phyloP scores from a whole-genome alignment of 371 early-diverging fungal species.

The Mortierella sp. region DNA sequence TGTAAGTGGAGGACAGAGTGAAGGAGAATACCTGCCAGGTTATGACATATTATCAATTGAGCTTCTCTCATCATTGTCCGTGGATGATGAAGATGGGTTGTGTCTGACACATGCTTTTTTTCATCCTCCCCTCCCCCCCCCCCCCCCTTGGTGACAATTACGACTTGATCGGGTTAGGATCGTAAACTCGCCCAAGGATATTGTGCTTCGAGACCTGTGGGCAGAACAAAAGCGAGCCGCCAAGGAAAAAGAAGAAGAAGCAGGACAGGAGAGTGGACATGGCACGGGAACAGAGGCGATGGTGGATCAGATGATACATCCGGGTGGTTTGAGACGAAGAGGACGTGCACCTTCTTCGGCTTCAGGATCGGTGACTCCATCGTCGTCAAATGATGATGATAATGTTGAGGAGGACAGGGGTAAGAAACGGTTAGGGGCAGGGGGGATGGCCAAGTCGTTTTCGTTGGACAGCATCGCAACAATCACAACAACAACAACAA shows the following conservation, averaged over 20 bases:
- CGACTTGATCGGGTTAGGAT: too few relatives aligned
- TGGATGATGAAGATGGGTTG: too few relatives aligned
- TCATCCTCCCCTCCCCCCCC: neutral
- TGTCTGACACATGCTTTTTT: too few relatives aligned
- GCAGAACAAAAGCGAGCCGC: slow-evolving; percentile 17
- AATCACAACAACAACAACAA: neutral
- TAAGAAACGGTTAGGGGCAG: neutral
- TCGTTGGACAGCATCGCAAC: neutral
- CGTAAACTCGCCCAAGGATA: slow-evolving; percentile 14
- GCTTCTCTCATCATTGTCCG: too few relatives aligned
- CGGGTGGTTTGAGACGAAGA: slow-evolving; percentile 27
- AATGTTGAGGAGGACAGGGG: slow-evolving; percentile 7
- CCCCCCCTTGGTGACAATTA: too few relatives aligned
- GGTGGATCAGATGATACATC: slow-evolving; percentile 1
- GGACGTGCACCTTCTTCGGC: slow-evolving; percentile 9
- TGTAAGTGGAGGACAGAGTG: slow-evolving; percentile 23
- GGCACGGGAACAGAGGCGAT: neutral
- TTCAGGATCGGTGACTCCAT: neutral
- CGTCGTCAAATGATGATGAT: neutral
- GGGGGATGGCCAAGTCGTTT: too few relatives aligned
- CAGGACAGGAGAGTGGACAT: neutral
- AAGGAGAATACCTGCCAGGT: too few relatives aligned
- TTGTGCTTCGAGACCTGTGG: slow-evolving; percentile 23
- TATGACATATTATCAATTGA: too few relatives aligned
- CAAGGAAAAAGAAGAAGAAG: slow-evolving; percentile 8